Percentiles rank a stretch among this genome's conserved stretches.
Evolutionary conservation across 768 basidiomycete species (phyloP).

Genomic region (Amanita molliuscula): DNA sequence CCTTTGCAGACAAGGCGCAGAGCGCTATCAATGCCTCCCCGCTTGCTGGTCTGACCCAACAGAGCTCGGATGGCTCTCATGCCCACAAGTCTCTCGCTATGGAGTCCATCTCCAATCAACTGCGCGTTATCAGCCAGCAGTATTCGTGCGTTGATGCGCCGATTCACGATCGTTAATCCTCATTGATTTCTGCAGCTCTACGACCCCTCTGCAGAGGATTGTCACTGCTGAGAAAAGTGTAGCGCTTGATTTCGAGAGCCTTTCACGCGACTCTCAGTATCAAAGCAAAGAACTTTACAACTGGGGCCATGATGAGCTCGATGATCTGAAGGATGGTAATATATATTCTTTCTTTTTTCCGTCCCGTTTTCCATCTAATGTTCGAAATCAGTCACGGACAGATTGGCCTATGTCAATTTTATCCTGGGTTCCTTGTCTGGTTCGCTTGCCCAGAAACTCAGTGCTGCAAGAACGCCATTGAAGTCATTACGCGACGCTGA

Average conservation of each 20-base stretch:
- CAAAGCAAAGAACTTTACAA: constrained; percentile 80
- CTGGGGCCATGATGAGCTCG: constrained; percentile 67
- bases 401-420: constrained; percentile 75
- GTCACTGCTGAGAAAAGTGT: constrained; percentile 74
- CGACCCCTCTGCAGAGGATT: constrained; percentile 64
- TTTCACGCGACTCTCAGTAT: constrained; percentile 54
- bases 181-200: constrained; percentile 27
- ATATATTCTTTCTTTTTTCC: constrained; percentile 10
- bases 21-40: constrained; percentile 54
- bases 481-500: constrained; percentile 72
- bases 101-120: constrained; percentile 59
- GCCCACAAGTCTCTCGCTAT: constrained; percentile 44
- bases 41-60: constrained; percentile 37
- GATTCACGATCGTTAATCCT: constrained; percentile 6
- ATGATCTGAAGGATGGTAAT: constrained; percentile 69
- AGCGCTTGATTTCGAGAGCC: constrained; percentile 60
- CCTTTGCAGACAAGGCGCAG: constrained; percentile 71
- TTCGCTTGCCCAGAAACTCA: constrained; percentile 50
- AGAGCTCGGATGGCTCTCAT: constrained; percentile 15
- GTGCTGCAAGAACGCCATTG: constrained; percentile 52
- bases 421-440: constrained; percentile 58
- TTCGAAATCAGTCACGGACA: constrained; percentile 51
- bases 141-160: constrained; percentile 41
- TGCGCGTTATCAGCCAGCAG: constrained; percentile 65
- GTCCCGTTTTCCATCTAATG: constrained; percentile 7